Conservation (phyloP, 345 rosid genomes). For the Trapa bicornis region DNA sequence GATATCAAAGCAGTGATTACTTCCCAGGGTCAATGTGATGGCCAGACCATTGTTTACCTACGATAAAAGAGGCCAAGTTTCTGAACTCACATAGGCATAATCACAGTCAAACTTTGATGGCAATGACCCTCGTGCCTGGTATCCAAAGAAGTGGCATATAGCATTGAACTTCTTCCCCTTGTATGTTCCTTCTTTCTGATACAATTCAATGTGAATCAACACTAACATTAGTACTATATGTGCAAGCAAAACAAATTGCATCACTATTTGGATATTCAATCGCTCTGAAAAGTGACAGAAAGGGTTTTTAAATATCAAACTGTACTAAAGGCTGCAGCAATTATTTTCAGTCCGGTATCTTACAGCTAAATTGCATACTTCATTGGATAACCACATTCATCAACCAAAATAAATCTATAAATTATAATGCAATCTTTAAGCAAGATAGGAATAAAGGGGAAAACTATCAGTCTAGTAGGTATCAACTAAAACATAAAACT, state of each 20-base stretch:
- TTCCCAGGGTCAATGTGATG: no score
- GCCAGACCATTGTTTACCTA: not conserved
- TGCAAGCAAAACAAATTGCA: not conserved
- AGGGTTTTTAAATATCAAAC: not conserved
- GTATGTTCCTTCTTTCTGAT: constrained; percentile 81
- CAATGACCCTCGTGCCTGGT: constrained; percentile 97
- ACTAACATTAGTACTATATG: not conserved
- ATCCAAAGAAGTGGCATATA: constrained; percentile 96
- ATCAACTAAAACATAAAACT: not conserved
- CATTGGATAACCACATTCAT: not conserved
- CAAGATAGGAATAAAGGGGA: not conserved
- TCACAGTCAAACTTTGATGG: constrained; percentile 98
- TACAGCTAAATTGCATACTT: not conserved
- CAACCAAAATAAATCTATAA: no score
- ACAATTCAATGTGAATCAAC: constrained; percentile 13
- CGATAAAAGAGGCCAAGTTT: not conserved
- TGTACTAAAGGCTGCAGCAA: not conserved
- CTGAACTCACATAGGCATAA: constrained; percentile 73
- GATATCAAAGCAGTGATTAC: constrained; percentile 1
- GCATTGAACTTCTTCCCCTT: constrained; percentile 93
- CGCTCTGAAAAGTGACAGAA: not conserved
- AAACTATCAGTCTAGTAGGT: not conserved
- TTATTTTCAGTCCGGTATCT: not conserved
- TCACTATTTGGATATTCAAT: not conserved
- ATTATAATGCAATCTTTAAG: not conserved